Evolutionary conservation across 2,329 filamentous ascomycete species (phyloP), one percentile per base, ranked within the genome.

Genomic region (Cladosporium austrohemisphaericum): DNA sequence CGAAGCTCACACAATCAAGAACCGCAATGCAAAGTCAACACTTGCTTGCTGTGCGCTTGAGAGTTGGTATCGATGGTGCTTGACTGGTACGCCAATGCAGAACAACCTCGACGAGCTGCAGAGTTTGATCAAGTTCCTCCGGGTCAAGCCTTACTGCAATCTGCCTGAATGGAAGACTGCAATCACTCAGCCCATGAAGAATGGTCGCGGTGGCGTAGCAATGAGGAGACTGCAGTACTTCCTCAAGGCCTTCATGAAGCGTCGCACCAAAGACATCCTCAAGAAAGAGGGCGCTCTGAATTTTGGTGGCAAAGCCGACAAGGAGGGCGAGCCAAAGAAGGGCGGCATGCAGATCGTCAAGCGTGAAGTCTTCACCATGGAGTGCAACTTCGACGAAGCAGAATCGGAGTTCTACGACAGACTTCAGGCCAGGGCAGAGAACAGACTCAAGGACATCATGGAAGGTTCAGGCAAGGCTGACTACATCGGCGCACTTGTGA

Each of bases 1-100:
- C 56, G 93, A 98, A 72, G 93, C 93, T 1, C 93, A 98, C 67
- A 95, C 88, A 1, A 96, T 98, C 78, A 98, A 98, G 73, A 98
- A 98, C 65, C 85, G 92, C 55, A 95, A 94, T 58, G 90, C 93
- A 18, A 98, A 98, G 70, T 85, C 88, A 32, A 95, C 92, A 1
- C 90, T 95, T 66, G 91, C 93, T 1, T 93, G 88, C 57, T 98
- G 85, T 64, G 88, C 88, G 1, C 71, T 98, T 25, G 77, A 85
- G 23, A 84, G 88, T 16, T 86, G 93, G 65, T 97, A 95, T 62
- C 80, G 93, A 53, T 98, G 93, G 93, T 97, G 93, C 64, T 72
- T 98, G 54, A 95, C 91, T 0, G 93, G 93, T 46, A 98, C 93
- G 1, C 93, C 93, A 0, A 90, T 98, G 85, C 93, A 98, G 65